Evolutionary conservation across 129 eudicot species (phyloP), one percentile per base, ranked within the genome.

Genomic region (Smallanthus sonchifolius): DNA sequence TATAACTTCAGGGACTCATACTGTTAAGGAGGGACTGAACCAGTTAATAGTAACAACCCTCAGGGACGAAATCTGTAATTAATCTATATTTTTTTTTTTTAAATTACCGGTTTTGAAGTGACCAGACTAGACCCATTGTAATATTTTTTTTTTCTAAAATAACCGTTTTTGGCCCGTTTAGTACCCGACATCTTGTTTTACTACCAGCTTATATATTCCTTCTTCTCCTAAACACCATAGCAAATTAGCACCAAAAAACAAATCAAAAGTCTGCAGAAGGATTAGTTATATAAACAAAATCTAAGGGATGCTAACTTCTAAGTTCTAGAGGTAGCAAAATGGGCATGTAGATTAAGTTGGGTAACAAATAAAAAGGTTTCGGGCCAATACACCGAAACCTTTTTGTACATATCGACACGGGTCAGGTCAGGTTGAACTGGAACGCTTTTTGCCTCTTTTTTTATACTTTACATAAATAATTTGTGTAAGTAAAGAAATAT

Each of bases 191-290:
- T n/a, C n/a, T n/a, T n/a, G n/a, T n/a, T n/a, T n/a, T n/a, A n/a
- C n/a, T n/a, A n/a, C n/a, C n/a, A 94, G 38, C 54, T 75, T 65
- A 91, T 79, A 72, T 91, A 94, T 45, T 86, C 94, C 73, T 88
- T 94, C 84, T 90, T 94, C 78, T 89, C 97, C 98, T 93, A 82
- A 62, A 78, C 56, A 35, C 73, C 61, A 32, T 75, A 65, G 13
- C 75, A 70, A 72, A 28, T 30, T 75, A 54, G 54, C 62, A 51
- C 55, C 17, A 52, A 64, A 40, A 52, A 77, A 11, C 60, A 17
- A 54, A 20, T 44, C 0, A 20, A n/a, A 69, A 43, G 20, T 32
- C 4, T 19, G 7, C 8, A 17, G 20, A 52, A 17, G 11, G 24
- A 35, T 11, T 44, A 34, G 67, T 13, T 17, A 57, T 57, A 28